These are phyloP conservation scores for Xerocomellus amylosporus DNA, from an alignment of 768 basidiomycete species.

Conservation along the genomic window DNA sequence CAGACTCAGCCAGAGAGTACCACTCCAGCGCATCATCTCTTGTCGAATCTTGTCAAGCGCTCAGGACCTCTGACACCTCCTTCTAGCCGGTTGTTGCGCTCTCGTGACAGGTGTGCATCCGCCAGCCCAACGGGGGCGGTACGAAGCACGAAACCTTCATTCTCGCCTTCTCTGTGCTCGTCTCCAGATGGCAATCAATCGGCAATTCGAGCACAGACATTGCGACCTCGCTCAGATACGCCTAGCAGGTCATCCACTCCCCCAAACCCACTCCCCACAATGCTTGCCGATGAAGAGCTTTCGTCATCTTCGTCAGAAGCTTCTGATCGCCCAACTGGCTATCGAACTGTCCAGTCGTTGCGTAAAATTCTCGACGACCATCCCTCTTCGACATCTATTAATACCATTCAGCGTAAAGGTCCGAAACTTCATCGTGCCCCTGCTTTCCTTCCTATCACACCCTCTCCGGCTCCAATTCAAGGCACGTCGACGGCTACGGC, in stretches of 20 bases:
- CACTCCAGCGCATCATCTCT: conserved; percentile 60
- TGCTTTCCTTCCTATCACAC: conserved; percentile 37
- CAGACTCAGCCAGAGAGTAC: conserved; percentile 41
- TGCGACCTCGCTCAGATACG: conserved; percentile 31
- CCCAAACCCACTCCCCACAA: conserved; percentile 40
- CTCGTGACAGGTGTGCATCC: conserved; percentile 35
- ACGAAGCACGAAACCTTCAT: conserved; percentile 14
- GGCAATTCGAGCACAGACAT: conserved; percentile 5
- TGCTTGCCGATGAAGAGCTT: conserved; percentile 56
- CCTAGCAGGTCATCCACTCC: conserved; percentile 24
- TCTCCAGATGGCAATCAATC: conserved; percentile 17
- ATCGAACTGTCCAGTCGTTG: conserved; percentile 61
- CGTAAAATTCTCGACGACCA: conserved; percentile 66
- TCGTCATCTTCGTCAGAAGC: conserved; percentile 50
- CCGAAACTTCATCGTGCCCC: conserved; percentile 17
- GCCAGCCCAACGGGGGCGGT: conserved; percentile 29
- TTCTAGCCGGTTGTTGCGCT: conserved; percentile 31
- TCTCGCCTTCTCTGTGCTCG: conserved; percentile 8
- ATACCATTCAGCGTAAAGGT: conserved; percentile 13
- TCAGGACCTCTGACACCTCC: conserved; percentile 29
- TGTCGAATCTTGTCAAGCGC: conserved; percentile 53
- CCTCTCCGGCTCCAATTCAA: conserved; percentile 51
- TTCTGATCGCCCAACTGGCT: conserved; percentile 51
- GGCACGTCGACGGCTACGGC: conserved; percentile 77
- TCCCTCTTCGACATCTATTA: conserved; percentile 34